Evolutionary conservation across 2,329 filamentous ascomycete species (phyloP).

Genomic region (Fusarium agapanthi): DNA sequence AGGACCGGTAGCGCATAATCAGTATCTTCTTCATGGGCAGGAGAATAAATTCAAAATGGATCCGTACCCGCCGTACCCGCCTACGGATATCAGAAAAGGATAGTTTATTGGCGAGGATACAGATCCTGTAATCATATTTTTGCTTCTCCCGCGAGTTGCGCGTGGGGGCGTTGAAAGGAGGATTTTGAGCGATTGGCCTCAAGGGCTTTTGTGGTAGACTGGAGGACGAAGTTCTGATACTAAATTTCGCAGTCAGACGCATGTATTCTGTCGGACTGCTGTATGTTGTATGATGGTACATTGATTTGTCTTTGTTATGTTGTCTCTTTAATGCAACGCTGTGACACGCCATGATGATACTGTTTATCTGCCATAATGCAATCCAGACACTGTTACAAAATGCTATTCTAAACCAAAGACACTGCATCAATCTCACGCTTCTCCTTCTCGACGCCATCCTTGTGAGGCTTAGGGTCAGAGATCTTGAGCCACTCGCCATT

Average conservation of each 20-base stretch:
- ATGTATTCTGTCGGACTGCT: slow-evolving; percentile 24
- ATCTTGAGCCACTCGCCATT: slow-evolving; percentile 90
- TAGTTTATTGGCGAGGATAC: slow-evolving; percentile 38
- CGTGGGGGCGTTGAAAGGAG: slow-evolving; percentile 26
- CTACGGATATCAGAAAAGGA: slow-evolving; percentile 18
- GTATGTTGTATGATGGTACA: slow-evolving; percentile 48
- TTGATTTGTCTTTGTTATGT: slow-evolving; percentile 38
- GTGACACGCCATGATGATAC: slow-evolving; percentile 14
- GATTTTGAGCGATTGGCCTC: slow-evolving; percentile 36
- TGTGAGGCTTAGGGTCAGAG: slow-evolving; percentile 57
- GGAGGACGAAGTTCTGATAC: slow-evolving; percentile 40
- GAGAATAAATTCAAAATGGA: slow-evolving; percentile 8
- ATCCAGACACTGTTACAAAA: not conserved
- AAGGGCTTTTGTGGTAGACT: slow-evolving; percentile 38
- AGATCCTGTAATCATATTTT: slow-evolving; percentile 45
- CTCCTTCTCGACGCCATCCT: slow-evolving; percentile 38
- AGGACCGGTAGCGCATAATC: slow-evolving; percentile 7
- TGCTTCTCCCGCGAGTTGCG: slow-evolving; percentile 33
- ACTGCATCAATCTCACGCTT: slow-evolving; percentile 22
- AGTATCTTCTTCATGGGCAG: slow-evolving; percentile 2
- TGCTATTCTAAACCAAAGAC: not conserved
- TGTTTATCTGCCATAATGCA: not conserved
- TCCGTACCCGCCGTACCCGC: not conserved
- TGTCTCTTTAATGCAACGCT: not conserved
- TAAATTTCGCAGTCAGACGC: slow-evolving; percentile 30